phyloP scores from a whole-genome alignment of 2,329 filamentous ascomycete genomes.

The Pseudocercospora crystallina region DNA sequence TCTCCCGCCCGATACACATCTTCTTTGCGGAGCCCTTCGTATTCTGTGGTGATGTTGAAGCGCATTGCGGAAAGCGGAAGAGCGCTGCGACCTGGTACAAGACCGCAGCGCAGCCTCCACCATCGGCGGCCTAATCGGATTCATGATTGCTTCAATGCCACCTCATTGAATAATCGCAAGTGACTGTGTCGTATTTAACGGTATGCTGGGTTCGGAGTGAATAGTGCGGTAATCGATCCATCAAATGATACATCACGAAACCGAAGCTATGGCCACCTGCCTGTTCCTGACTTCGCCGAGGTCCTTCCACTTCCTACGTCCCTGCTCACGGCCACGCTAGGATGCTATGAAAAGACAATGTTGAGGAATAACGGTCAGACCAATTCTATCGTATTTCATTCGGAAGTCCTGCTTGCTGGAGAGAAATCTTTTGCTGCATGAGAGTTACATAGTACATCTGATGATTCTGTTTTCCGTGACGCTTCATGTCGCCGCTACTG shows the following conservation, averaged over 20 bases:
- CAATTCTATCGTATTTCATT: too few species aligned
- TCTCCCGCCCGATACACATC: conserved; percentile 28
- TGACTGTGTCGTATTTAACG: too few species aligned
- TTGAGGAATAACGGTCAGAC: too few species aligned
- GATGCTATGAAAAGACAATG: too few species aligned
- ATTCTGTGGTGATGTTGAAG: conserved; percentile 6
- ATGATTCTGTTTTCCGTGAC: conserved; percentile 8
- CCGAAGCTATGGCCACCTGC: too few species aligned
- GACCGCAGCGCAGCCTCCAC: conserved; percentile 24
- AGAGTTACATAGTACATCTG: conserved; percentile 14
- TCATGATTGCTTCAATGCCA: conserved; percentile 16
- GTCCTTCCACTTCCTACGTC: neutral
- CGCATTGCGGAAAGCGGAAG: conserved; percentile 24
- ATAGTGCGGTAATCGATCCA: too few species aligned
- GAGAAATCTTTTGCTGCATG: conserved; percentile 8
- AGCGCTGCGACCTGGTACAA: conserved; percentile 22
- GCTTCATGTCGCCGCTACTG: conserved; percentile 4
- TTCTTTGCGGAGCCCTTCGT: conserved; percentile 20
- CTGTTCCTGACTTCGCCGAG: neutral
- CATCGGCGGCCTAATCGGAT: conserved; percentile 22
- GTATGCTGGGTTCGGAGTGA: neutral
- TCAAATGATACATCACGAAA: neutral
- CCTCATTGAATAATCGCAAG: too few species aligned
- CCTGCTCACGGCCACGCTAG: too few species aligned
- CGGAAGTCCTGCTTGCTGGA: neutral